Evolutionary conservation across 441 rosid genomes (phyloP), one percentile per base, ranked within the genome.

Genomic region (Arabidopsis hybrid): DNA sequence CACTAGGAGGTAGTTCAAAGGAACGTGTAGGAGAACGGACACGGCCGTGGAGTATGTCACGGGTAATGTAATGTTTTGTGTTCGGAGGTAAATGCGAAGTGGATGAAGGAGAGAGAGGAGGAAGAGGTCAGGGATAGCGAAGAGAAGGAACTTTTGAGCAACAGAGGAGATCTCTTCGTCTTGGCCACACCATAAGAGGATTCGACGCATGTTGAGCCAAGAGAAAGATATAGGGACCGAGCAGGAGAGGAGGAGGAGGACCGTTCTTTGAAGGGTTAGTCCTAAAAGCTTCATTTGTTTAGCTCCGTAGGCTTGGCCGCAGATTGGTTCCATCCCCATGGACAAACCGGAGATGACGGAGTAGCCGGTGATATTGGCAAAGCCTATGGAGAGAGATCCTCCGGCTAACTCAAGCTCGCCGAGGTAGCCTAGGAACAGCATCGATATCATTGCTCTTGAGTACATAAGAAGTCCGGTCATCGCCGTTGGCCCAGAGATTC

Each of bases 291-390:
- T 95, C 89, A 69, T 69, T 78, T 90, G 97, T 61, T 89, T 91
- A 8, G 99, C 98, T 2, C 99, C 99, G 31, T 88, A 90, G 47
- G 99, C 99, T 80, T 95, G 99, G 2, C 96, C 97, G 6, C 99
- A 95, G 52, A 95, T 95, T 75, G 99, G 99, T 62, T 95, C 99
- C 99, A 95, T 95, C 61, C 99, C 99, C 98, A 95, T 91, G 60
- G 99, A 93, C 4, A 95, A 84, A 13, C 99, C 99, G 31, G 99
- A 93, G 80, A 95, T 83, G 7, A 95, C 90, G 14, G 99, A 95
- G 90, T 95, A 95, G 39, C 99, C 99, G 0, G 99, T 91, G 75
- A 95, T 95, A 83, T 95, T 95, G 5, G 99, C 99, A 32, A 95
- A 90, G 29, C 97, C 98, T 18, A 91, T 89, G 71, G 98, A 81